phyloP scores from a whole-genome alignment of 2,329 filamentous ascomycete species.

The Fonsecaea nubica region DNA sequence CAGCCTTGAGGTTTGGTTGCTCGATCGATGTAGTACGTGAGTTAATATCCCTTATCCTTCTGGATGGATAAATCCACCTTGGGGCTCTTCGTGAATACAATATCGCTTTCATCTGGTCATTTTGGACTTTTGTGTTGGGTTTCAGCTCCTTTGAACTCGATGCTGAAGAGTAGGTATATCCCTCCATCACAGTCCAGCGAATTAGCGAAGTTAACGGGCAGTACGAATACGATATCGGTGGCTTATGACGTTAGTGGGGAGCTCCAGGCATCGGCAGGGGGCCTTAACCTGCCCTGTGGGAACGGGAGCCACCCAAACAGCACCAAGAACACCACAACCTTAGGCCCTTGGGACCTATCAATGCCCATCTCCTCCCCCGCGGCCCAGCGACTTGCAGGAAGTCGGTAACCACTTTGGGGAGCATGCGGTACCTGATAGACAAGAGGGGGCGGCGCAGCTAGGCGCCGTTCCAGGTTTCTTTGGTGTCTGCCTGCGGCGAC shows the following conservation, averaged over 20 bases:
- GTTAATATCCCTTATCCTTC: not conserved
- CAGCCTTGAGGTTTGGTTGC: not conserved
- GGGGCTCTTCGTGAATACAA: not conserved
- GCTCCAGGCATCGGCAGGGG: not conserved
- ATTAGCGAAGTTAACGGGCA: not conserved
- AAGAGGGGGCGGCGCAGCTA: conserved; percentile 3
- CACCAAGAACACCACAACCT: not conserved
- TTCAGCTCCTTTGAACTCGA: not conserved
- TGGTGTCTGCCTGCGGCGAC: conserved; percentile 18
- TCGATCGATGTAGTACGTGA: not conserved
- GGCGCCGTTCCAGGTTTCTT: conserved; percentile 2
- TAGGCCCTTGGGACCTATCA: not conserved
- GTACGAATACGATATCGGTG: conserved; percentile 1
- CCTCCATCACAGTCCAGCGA: not conserved
- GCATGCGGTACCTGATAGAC: not conserved
- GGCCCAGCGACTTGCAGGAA: not conserved
- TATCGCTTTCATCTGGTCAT: not conserved
- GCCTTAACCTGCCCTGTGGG: not conserved
- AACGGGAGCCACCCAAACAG: not conserved
- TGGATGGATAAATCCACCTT: not conserved
- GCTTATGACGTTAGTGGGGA: not conserved
- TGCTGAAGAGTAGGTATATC: not conserved
- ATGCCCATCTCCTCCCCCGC: not conserved
- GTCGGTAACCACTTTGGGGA: conserved; percentile 3
- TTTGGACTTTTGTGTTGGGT: not conserved